Base-by-base conservation (phyloP, 2,329 filamentous ascomycete species). In the Hirsutella thompsonii region DNA sequence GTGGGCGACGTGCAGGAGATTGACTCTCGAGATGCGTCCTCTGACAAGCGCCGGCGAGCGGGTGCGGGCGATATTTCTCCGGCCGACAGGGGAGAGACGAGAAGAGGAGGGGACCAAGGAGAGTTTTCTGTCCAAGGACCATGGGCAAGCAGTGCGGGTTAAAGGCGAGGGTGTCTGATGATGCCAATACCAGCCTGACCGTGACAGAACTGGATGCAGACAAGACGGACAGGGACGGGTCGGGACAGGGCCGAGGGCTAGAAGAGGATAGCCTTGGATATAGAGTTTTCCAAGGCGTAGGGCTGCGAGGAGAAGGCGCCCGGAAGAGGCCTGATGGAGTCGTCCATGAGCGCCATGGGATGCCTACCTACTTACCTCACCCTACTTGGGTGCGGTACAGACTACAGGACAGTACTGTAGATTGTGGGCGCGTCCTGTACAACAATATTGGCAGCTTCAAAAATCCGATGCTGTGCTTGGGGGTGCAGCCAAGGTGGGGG, bases 191-290 rank as follows among this genome's bases (percentile, higher is more conserved):
- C 26, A 26, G 20, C 20, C 20, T 26, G 36, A n/a, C 5, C 19
- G 36, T 26, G 36, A 16, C 36, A 26, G 36, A n/a, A 26, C 19
- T 37, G 36, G 36, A 18, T 16, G 14, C 32, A 34, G 32, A 34
- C 14, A 34, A 6, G 32, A 34, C 32, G 32, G 32, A 6, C 32
- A 34, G 32, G 2, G 32, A 34, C 32, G 32, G 32, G 32, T 34
- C 32, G 32, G 32, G 32, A 34, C 32, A 34, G 32, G 32, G 32
- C 32, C 32, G 32, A 34, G n/a, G 14, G 26, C 43, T 41, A 38
- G 38, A 45, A 45, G 18, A 41, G 43, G 43, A 43, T 41, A 41
- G 38, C 38, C 20, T 38, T 28, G n/a, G 36, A 35, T 35, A 43
- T 45, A 41, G 34, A 45, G 41, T 45, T 45, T 45, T 8, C 20